Evolutionary conservation across 495 filamentous ascomycete genomes (phyloP), one percentile per base, ranked within the genome.

Genomic region (Penicillium atrosanguineum): DNA sequence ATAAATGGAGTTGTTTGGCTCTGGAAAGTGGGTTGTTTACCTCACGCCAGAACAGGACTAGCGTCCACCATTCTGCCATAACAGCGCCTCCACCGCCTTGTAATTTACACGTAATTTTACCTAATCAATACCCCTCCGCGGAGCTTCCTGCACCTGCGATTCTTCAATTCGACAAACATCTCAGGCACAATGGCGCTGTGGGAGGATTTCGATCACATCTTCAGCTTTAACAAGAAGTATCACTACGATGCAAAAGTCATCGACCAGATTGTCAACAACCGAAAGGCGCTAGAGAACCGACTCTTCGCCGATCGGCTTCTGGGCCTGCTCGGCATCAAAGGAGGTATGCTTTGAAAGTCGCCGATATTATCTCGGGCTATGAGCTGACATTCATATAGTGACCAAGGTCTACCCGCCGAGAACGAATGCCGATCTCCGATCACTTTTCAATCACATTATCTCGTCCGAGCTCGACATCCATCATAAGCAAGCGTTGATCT

Each of bases 401-500:
- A 73, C 73, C 23, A 83, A 81, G 54, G 60, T 78, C 37, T 94
- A 92, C 65, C 89, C 89, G 16, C 88, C 89, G 0, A 82, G 79
- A 58, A 78, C 79, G 31, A 84, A 84, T 56, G 68, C 69, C 43
- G 82, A 83, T 51, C 77, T 92, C 26, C 81, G 80, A 60, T 77
- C 76, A 29, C 79, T 92, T 1, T 80, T 90, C 65, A 67, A 78
- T 25, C 78, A 81, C 34, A 86, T 94, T 50, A 77, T 83, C 53
- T 75, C 71, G 40, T 78, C 76, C 19, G 75, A 73, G 36, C 76
- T 83, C 45, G 79, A 86, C 21, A 72, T 83, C 41, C 85, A 88
- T 68, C 83, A 89, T 64, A 89, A 91, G 67, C 82, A 89, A 60
- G 87, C 87, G 11, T 76, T 91, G 42, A 72, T 94, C 49, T 92